Evolutionary conservation across 2,329 filamentous ascomycete genomes (phyloP), one percentile per base, ranked within the genome.

Genomic region (Penicillium sp.): DNA sequence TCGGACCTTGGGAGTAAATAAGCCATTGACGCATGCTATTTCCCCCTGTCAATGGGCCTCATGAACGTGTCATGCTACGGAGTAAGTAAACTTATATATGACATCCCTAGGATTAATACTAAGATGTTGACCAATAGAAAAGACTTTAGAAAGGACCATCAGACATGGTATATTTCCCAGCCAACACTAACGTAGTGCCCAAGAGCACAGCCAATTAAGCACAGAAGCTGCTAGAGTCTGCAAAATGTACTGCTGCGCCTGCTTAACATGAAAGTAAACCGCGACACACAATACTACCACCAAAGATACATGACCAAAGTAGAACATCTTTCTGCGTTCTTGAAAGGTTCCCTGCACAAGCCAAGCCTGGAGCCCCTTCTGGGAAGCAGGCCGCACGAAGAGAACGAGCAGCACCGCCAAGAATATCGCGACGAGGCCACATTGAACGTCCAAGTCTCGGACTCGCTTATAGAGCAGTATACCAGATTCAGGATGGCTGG

Each of bases 401-500:
- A 77, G 73, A 2, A 77, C 71, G 22, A 74, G 71, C 22, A 77
- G 65, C 15, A 70, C 54, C 1, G 69, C 67, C 51, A 77, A 72
- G 7, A 69, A 62, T 26, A 81, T 66, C 15, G 71, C 77, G 38
- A 71, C 53, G 29, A 82, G 52, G 1, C 81, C 81, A 50, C 75
- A 74, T 43, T 81, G 72, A 24, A 83, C 77, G 57, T 82, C 80
- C n/a, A 65, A 61, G 48, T 82, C 75, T 32, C 70, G 69, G 49
- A 83, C 67, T 15, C 80, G 76, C 55, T 78, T 78, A 13, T 64
- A 61, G 12, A 83, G 66, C 32, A 81, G 58, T 1, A 57, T 61
- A 9, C 65, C 55, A 29, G 63, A 70, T 1, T 61, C 62, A 1
- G 67, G 68, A 45, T 69, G 58, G 15, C 65, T 68, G 2, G 72